Base-by-base conservation (phyloP, 2,329 filamentous ascomycete species). In the Aspergillus candidus region DNA sequence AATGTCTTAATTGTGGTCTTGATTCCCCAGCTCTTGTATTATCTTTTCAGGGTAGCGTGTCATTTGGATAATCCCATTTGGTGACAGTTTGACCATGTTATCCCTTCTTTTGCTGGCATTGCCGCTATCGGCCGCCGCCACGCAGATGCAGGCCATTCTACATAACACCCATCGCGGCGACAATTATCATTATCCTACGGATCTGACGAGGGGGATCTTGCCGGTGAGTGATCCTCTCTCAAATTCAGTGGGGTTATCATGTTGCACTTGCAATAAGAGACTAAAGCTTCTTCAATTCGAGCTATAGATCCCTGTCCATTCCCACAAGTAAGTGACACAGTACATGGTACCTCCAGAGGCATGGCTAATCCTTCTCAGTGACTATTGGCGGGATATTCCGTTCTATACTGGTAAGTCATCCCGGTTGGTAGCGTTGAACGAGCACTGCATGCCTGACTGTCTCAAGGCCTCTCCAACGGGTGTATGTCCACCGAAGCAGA, bases 401-500 rank as follows among this genome's bases (percentile, higher is more conserved):
- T 67, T 73, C 35, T 73, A 70, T 32, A 68, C 68, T 5, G 66
- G 66, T 69, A 58, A 30, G 44, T 72, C 72, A 2, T 55, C 78
- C 12, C 12, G 6, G 12, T 41, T 4, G 37, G 14, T 35, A 12
- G 22, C 3, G 7, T 27, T 8, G 7, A 6, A 27, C 6, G 22
- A 27, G 22, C 22, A 30, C 31, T 15, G 8, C 18, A 29, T 30
- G 34, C 40, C 32, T 58, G 57, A 37, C 30, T 59, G 52, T 12
- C 13, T 37, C 10, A 15, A 65, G 80, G 75, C 11, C 61, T 84
- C 29, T 73, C 74, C 4, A 71, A 75, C 37, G 80, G 81, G 4
- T 77, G 77, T 34, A 70, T 76, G 4, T 74, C 72, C 3, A 74
- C 77, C 2, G 79, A 83, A 63, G 78, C 77, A 3, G 79, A 83